phyloP scores from a whole-genome alignment of 1,139 yeast species.

The Blastobotrys raffinosifermentans region DNA sequence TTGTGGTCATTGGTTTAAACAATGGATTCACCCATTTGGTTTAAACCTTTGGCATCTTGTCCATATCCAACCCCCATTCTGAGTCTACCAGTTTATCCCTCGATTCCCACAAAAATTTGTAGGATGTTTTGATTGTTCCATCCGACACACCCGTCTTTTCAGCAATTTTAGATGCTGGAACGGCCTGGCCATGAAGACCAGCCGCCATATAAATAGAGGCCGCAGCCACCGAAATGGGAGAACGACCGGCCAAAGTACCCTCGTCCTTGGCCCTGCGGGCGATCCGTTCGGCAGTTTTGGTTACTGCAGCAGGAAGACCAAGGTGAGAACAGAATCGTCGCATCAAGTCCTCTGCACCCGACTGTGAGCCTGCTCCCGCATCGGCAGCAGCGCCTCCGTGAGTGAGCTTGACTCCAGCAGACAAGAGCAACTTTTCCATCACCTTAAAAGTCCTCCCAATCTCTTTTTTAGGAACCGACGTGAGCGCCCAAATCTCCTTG shows the following conservation, averaged over 20 bases:
- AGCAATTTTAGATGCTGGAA: constrained; percentile 72
- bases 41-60: constrained; percentile 48
- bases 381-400: constrained; percentile 25
- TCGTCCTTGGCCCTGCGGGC: constrained; percentile 85
- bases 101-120: constrained; percentile 74
- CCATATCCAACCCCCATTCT: constrained; percentile 66
- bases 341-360: constrained; percentile 89
- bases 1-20: too few relatives aligned
- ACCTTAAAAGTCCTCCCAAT: constrained; percentile 73
- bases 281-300: constrained; percentile 90
- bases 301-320: constrained; percentile 77
- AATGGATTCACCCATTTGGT: not conserved
- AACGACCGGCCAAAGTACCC: constrained; percentile 93
- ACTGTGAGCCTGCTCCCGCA: constrained; percentile 66
- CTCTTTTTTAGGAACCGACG: constrained; percentile 90
- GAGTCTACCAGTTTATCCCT: constrained; percentile 71
- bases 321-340: constrained; percentile 94
- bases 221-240: constrained; percentile 97
- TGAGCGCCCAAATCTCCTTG: constrained; percentile 92
- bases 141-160: constrained; percentile 97
- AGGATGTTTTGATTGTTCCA: constrained; percentile 92
- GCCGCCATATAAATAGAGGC: constrained; percentile 95
- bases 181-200: constrained; percentile 59
- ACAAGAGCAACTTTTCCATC: constrained; percentile 61
- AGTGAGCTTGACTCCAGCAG: constrained; percentile 30